Conservation (phyloP, 2,329 filamentous ascomycete species). For the Ilyonectria sp. region DNA sequence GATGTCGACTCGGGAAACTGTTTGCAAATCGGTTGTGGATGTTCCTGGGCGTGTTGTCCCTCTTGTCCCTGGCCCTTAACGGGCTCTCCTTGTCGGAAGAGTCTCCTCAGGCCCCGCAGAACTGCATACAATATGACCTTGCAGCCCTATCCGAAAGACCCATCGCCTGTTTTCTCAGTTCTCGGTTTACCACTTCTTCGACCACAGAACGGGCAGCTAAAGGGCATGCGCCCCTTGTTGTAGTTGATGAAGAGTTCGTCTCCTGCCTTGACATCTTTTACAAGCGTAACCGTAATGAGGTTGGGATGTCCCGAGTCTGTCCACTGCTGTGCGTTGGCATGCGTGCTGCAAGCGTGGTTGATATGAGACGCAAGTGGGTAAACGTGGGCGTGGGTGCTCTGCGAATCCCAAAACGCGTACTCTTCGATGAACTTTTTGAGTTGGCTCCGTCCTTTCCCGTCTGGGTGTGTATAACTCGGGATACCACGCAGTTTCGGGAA, state of each 20-base stretch:
- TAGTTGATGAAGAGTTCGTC: conserved; percentile 58
- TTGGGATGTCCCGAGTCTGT: conserved; percentile 22
- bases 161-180: neutral
- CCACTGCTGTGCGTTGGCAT: conserved; percentile 47
- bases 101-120: neutral
- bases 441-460: conserved; percentile 11
- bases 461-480: neutral
- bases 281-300: conserved; percentile 38
- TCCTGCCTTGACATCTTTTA: conserved; percentile 39
- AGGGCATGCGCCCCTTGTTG: conserved; percentile 45
- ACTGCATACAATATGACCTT: neutral
- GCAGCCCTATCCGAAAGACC: conserved; percentile 6
- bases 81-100: neutral
- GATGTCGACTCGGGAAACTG: neutral
- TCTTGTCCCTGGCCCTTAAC: no score
- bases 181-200: neutral
- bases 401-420: conserved; percentile 44
- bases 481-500: conserved; percentile 37
- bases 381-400: conserved; percentile 30
- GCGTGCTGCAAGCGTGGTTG: conserved; percentile 53
- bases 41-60: no score
- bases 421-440: conserved; percentile 44
- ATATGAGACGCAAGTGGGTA: conserved; percentile 45
- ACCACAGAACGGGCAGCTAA: conserved; percentile 46
- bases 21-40: no score